These are phyloP conservation scores for Xanthoconium purpureum DNA, from an alignment of 768 basidiomycete species.

Conservation along the genomic window DNA sequence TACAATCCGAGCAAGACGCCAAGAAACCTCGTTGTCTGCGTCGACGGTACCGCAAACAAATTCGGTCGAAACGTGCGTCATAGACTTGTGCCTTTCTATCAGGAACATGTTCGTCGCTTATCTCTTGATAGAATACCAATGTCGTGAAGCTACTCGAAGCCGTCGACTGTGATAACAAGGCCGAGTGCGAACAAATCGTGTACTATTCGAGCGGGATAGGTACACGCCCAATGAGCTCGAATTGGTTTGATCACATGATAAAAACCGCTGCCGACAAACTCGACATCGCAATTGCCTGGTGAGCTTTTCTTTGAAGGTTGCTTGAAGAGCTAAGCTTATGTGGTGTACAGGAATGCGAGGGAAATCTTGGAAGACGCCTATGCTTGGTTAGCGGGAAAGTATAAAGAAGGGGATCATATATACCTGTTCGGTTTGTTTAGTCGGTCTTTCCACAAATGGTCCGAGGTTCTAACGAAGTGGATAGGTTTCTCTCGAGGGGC, in stretches of 20 bases:
- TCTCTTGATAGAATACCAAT: neutral
- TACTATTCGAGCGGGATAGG: constrained; percentile 8
- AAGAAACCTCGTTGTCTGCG: constrained; percentile 6
- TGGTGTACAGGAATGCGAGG: neutral
- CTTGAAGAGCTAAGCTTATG: neutral
- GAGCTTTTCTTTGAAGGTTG: neutral
- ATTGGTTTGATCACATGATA: neutral
- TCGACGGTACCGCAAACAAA: constrained; percentile 9
- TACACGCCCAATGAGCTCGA: neutral
- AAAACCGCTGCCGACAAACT: constrained; percentile 1
- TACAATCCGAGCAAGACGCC: neutral
- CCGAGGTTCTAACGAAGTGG: neutral
- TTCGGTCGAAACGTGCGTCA: constrained; percentile 3
- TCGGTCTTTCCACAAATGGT: neutral
- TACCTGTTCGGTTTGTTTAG: constrained; percentile 3
- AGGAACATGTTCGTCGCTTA: neutral
- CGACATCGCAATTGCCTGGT: constrained; percentile 7
- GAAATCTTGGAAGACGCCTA: constrained; percentile 6
- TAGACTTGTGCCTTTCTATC: neutral
- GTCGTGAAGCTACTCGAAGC: neutral
- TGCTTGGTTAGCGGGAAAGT: constrained; percentile 4
- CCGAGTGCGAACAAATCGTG: constrained; percentile 1
- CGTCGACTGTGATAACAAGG: constrained; percentile 1
- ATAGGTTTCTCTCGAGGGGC: constrained; percentile 6
- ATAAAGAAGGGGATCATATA: constrained; percentile 8